These are phyloP conservation scores for Hymenoscyphus repandus DNA, from an alignment of 2,329 filamentous ascomycete species.

Conservation along the genomic window DNA sequence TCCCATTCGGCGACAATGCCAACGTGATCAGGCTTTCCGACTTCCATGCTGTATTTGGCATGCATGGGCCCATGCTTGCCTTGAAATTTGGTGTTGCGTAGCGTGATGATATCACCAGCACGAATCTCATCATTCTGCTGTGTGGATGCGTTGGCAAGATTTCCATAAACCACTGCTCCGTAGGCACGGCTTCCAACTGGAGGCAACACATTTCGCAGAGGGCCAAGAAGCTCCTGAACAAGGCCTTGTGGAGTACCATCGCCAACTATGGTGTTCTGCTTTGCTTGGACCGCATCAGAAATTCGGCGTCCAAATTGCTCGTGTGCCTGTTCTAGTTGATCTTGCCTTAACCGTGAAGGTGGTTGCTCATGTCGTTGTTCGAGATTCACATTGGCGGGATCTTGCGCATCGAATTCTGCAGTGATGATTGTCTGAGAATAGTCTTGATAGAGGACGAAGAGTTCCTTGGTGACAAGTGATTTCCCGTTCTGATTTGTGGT, in stretches of 20 bases:
- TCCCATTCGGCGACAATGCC: slow-evolving; percentile 95
- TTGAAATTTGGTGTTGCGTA: slow-evolving; percentile 91
- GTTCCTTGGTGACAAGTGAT: slow-evolving; percentile 67
- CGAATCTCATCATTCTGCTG: slow-evolving; percentile 90
- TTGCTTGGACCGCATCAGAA: slow-evolving; percentile 60
- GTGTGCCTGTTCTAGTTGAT: slow-evolving; percentile 86
- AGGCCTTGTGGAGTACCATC: slow-evolving; percentile 78
- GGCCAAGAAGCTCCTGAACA: slow-evolving; percentile 71
- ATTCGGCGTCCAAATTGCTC: slow-evolving; percentile 76
- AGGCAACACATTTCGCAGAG: slow-evolving; percentile 66
- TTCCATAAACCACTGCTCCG: slow-evolving; percentile 88
- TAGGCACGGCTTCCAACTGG: slow-evolving; percentile 88
- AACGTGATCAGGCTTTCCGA: slow-evolving; percentile 83
- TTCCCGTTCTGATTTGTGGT: slow-evolving; percentile 66
- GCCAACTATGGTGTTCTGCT: slow-evolving; percentile 75
- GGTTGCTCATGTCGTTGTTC: slow-evolving; percentile 86
- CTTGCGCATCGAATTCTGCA: slow-evolving; percentile 69
- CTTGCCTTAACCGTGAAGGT: slow-evolving; percentile 76
- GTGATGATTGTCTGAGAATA: slow-evolving; percentile 93
- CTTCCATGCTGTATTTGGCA: slow-evolving; percentile 83
- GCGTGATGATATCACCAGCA: slow-evolving; percentile 83
- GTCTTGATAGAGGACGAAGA: slow-evolving; percentile 88
- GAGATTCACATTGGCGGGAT: slow-evolving; percentile 66
- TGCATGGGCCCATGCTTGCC: slow-evolving; percentile 95
- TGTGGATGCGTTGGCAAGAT: slow-evolving; percentile 89